phyloP scores from a whole-genome alignment of 2,329 filamentous ascomycete species.

The Aspergillus sp. region DNA sequence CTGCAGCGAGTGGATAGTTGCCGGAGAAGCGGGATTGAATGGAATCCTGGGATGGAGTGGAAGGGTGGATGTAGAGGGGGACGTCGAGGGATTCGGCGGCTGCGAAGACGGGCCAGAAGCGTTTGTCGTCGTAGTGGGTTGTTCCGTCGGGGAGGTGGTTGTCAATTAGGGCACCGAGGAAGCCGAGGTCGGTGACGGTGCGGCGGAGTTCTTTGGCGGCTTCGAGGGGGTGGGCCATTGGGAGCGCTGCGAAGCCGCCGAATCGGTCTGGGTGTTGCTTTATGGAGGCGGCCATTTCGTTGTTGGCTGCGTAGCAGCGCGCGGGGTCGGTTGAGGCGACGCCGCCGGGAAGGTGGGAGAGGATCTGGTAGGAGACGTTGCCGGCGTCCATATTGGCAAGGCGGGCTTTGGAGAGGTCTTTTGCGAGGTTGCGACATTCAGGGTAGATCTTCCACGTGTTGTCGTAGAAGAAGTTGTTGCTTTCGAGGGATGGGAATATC shows the following conservation, averaged over 20 bases:
- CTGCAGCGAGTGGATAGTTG: constrained; percentile 33
- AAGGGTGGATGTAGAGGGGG: constrained; percentile 56
- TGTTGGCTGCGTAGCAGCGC: constrained; percentile 29
- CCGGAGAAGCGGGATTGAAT: constrained; percentile 34
- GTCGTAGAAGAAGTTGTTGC: constrained; percentile 15
- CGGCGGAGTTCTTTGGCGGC: constrained; percentile 40
- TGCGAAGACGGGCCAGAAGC: constrained; percentile 48
- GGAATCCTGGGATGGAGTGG: constrained; percentile 38
- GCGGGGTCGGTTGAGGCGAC: neutral
- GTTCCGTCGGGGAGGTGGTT: constrained; percentile 36
- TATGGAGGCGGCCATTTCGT: constrained; percentile 36
- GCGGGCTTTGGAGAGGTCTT: constrained; percentile 11
- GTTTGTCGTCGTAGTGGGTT: constrained; percentile 47
- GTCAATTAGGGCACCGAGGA: constrained; percentile 53
- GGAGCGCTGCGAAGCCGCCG: constrained; percentile 47
- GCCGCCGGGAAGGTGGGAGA: constrained; percentile 22
- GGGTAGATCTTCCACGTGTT: constrained; percentile 11
- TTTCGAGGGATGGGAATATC: constrained; percentile 9
- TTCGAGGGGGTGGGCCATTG: constrained; percentile 39
- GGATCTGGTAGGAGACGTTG: constrained; percentile 6
- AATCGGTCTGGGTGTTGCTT: constrained; percentile 39
- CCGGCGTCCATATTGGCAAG: constrained; percentile 11
- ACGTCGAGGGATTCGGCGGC: constrained; percentile 50
- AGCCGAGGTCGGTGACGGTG: constrained; percentile 47
- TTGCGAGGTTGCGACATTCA: constrained; percentile 16